Percentiles rank a stretch among this genome's conserved stretches.
These are phyloP conservation scores for Spathaspora gorwiae DNA, from an alignment of 805 yeast species.

Conservation along the genomic window DNA sequence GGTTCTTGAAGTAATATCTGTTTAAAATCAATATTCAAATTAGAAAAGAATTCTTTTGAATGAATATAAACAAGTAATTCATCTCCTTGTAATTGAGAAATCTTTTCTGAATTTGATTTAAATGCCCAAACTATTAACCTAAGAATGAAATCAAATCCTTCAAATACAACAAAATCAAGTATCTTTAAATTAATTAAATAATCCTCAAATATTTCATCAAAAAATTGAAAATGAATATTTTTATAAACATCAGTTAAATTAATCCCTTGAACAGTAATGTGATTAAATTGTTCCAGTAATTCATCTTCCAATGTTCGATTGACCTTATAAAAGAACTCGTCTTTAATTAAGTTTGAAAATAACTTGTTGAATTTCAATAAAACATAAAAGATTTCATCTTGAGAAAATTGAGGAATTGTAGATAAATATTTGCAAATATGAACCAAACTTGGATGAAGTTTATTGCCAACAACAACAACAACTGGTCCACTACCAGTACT, in stretches of 20 bases:
- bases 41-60: conserved; percentile 14
- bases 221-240: conserved; percentile 15
- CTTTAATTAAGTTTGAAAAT: conserved; percentile 20
- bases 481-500: neutral
- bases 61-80: conserved; percentile 18
- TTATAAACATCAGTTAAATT: conserved; percentile 19
- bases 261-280: conserved; percentile 35
- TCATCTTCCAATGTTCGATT: conserved; percentile 33
- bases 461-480: neutral
- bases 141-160: conserved; percentile 34
- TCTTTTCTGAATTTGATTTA: conserved; percentile 9
- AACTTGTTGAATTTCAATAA: conserved; percentile 30
- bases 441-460: neutral
- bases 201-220: conserved; percentile 10
- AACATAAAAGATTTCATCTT: conserved; percentile 28
- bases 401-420: conserved; percentile 13
- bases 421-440: conserved; percentile 11
- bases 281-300: conserved; percentile 21
- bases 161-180: conserved; percentile 35
- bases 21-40: conserved; percentile 7
- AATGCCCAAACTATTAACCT: conserved; percentile 24
- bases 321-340: conserved; percentile 33
- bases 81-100: conserved; percentile 20
- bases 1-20: conserved; percentile 18
- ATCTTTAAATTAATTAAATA: conserved; percentile 9